A percentile compares a stretch with the other conserved stretches of the same genome.
These are phyloP conservation scores for Ambrosiella beaveri DNA, from an alignment of 2,329 filamentous ascomycete species.

Conservation along the genomic window DNA sequence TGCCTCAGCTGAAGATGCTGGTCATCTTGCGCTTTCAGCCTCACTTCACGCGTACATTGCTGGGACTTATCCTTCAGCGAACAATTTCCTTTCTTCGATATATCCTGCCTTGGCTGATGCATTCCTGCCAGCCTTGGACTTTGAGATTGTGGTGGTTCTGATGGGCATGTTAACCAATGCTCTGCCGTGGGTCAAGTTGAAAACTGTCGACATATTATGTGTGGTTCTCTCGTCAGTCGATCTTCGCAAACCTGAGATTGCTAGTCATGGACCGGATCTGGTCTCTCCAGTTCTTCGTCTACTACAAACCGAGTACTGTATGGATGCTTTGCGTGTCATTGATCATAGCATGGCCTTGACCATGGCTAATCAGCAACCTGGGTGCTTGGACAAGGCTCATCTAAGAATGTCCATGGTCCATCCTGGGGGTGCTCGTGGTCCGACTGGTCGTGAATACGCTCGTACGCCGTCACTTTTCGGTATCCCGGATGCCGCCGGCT, in stretches of 20 bases:
- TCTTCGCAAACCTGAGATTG: constrained; percentile 80
- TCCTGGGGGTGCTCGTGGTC: constrained; percentile 50
- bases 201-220: constrained; percentile 80
- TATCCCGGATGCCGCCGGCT: constrained; percentile 86
- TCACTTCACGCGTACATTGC: constrained; percentile 55
- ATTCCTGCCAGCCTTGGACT: constrained; percentile 70
- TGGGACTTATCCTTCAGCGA: constrained; percentile 45
- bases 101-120: constrained; percentile 57
- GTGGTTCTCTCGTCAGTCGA: constrained; percentile 77
- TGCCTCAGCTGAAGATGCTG: constrained; percentile 54
- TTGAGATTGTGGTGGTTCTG: constrained; percentile 71
- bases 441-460: constrained; percentile 77
- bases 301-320: constrained; percentile 83
- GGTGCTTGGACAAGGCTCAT: constrained; percentile 84
- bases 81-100: constrained; percentile 61
- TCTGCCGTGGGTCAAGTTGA: constrained; percentile 74
- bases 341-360: constrained; percentile 61
- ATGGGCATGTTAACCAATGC: constrained; percentile 85
- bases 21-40: constrained; percentile 47
- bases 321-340: constrained; percentile 76
- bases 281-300: constrained; percentile 83
- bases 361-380: constrained; percentile 46
- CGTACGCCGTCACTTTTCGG: constrained; percentile 88
- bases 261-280: constrained; percentile 79
- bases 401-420: constrained; percentile 94